Evolutionary conservation across 1,284 basidiomycete genomes (phyloP), one percentile per base, ranked within the genome.

Genomic region (Ceratobasidium sp.): DNA sequence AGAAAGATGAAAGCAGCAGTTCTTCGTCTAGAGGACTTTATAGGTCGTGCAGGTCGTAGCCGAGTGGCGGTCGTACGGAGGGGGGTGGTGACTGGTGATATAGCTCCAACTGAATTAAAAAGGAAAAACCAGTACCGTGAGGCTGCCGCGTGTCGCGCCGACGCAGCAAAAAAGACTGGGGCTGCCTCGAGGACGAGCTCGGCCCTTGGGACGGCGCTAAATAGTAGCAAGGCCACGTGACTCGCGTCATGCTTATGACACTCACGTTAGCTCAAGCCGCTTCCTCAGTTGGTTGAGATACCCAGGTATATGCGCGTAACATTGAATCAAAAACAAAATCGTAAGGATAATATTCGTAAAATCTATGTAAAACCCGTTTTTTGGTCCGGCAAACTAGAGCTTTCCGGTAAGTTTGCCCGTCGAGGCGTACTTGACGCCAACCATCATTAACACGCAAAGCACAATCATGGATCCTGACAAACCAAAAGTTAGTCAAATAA

Each of bases 381-480:
- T 34, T 48, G 29, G 34, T 11, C 54, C 19, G 48, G 9, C 29
- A 19, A 34, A 24, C 41, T 71, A 71, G 31, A 71, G 19, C 48
- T 71, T 71, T 5, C 66, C 66, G 41, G 66, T 58, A 22, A 71
- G 16, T 29, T 71, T 71, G 39, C 54, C 43, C n/a, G 54, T 37
- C 22, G 53, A 22, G 48, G 31, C 39, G 14, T 56, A 71, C 34
- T 71, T 71, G 66, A 71, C 66, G 22, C 53, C 66, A 59, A 71
- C 59, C 62, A 84, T 59, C 43, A 83, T 64, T 37, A 72, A 66
- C 1, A 79, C 79, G 0, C 79, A 78, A 24, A 81, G 68, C 1
- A 84, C 16, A 9, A 84, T 49, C 8, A 77, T 75, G 0, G 77
- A 76, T 6, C 81, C 82, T 83, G 49, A 46, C 24, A 53, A 64